These are phyloP conservation scores for Tulasnella sp. DNA, from an alignment of 768 basidiomycete genomes.

Conservation along the genomic window DNA sequence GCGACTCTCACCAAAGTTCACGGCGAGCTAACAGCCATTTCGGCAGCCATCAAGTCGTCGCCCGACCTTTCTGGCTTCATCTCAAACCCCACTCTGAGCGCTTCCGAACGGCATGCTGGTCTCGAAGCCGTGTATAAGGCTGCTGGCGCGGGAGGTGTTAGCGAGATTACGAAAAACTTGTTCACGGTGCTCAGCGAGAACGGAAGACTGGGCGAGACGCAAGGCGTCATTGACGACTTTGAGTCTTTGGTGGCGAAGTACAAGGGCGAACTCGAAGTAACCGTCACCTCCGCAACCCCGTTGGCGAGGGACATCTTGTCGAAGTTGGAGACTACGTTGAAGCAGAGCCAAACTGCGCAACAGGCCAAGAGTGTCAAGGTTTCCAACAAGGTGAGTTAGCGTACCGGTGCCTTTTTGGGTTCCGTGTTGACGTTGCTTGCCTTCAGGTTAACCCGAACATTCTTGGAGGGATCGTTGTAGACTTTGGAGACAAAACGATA, in stretches of 20 bases:
- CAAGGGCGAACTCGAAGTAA: slow-evolving; percentile 85
- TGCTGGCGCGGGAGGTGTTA: slow-evolving; percentile 42
- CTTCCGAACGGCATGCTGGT: slow-evolving; percentile 57
- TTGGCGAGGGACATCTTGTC: slow-evolving; percentile 63
- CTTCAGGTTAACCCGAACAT: slow-evolving; percentile 79
- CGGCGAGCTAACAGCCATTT: slow-evolving; percentile 62
- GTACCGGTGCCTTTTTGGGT: background rate
- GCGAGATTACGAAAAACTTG: slow-evolving; percentile 81
- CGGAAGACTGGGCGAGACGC: slow-evolving; percentile 73
- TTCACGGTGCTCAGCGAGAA: slow-evolving; percentile 85
- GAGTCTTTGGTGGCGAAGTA: slow-evolving; percentile 77
- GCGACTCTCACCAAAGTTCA: slow-evolving; percentile 76
- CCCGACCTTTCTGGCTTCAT: slow-evolving; percentile 61
- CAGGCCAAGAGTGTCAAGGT: slow-evolving; percentile 81
- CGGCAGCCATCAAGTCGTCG: slow-evolving; percentile 51
- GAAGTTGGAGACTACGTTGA: slow-evolving; percentile 74
- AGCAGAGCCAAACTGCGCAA: slow-evolving; percentile 73
- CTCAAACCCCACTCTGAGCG: slow-evolving; percentile 81
- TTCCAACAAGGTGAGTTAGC: slow-evolving; percentile 64
- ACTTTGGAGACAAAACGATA: slow-evolving; percentile 97
- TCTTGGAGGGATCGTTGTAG: slow-evolving; percentile 84
- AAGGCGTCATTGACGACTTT: slow-evolving; percentile 83
- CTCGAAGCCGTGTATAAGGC: slow-evolving; percentile 56
- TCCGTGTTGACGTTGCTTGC: background rate
- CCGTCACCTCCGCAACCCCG: slow-evolving; percentile 77